These are phyloP conservation scores for Lepidium campestre DNA, from an alignment of 441 rosid species.

Conservation along the genomic window DNA sequence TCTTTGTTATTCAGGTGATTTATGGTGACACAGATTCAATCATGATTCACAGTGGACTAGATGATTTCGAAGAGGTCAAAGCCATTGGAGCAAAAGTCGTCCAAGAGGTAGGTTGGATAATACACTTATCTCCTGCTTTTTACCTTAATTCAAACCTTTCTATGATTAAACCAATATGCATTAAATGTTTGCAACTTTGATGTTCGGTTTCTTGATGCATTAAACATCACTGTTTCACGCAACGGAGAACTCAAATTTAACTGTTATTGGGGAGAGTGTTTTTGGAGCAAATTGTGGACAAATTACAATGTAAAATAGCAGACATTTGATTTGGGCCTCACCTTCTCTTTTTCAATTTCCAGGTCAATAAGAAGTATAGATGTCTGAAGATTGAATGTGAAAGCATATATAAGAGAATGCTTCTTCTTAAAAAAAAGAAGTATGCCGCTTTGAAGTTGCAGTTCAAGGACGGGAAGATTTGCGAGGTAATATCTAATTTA, in stretches of 20 bases:
- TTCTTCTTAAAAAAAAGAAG: slow-evolving; percentile 94
- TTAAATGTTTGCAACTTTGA: not conserved
- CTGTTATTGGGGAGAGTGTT: not conserved
- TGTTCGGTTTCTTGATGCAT: not conserved
- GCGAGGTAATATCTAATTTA: slow-evolving; percentile 48
- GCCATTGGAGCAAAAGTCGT: slow-evolving; percentile 75
- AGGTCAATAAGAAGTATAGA: slow-evolving; percentile 94
- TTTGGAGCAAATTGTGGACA: not conserved
- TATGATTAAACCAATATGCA: not conserved
- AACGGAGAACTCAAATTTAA: no score
- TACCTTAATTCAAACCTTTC: not conserved
- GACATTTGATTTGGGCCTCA: slow-evolving; percentile 10
- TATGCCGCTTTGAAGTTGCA: slow-evolving; percentile 95
- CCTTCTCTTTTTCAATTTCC: slow-evolving; percentile 19
- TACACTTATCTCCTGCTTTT: not conserved
- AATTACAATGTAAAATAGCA: not conserved
- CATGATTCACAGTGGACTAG: slow-evolving; percentile 92
- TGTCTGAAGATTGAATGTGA: slow-evolving; percentile 93
- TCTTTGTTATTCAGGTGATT: slow-evolving; percentile 62
- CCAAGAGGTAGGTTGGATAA: slow-evolving; percentile 62
- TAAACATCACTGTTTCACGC: no score
- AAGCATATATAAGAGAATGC: slow-evolving; percentile 93
- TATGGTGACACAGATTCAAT: slow-evolving; percentile 99
- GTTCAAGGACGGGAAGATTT: slow-evolving; percentile 64
- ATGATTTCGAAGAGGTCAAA: slow-evolving; percentile 72